phyloP scores from a whole-genome alignment of 352 stramenopile species.

The Globisporangium splendens region DNA sequence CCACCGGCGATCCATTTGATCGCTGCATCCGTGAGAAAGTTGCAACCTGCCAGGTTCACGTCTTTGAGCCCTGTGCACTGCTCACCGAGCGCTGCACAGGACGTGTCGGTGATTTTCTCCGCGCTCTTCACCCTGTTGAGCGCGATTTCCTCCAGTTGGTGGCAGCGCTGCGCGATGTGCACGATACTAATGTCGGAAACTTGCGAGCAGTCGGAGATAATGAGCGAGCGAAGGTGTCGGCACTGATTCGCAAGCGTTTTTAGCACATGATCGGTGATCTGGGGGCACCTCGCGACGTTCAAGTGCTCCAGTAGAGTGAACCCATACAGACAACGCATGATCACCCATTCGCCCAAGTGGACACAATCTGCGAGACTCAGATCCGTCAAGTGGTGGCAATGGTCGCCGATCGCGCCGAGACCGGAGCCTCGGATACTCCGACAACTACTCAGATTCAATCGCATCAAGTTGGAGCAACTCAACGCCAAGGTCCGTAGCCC shows the following conservation, averaged over 20 bases:
- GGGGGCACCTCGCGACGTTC: conserved; percentile 69
- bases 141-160: conserved; percentile 63
- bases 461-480: conserved; percentile 40
- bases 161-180: conserved; percentile 72
- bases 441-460: conserved; percentile 53
- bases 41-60: conserved; percentile 81
- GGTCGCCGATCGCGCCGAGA: conserved; percentile 59
- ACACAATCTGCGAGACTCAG: conserved; percentile 50
- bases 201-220: conserved; percentile 72
- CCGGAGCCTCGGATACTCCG: conserved; percentile 46
- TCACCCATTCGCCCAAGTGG: conserved; percentile 64
- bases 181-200: conserved; percentile 87
- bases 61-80: conserved; percentile 45
- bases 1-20: conserved; percentile 85
- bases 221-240: conserved; percentile 48
- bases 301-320: conserved; percentile 45
- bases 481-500: conserved; percentile 47
- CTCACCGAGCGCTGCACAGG: conserved; percentile 74
- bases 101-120: conserved; percentile 86
- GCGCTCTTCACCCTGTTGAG: conserved; percentile 56
- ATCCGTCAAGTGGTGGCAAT: conserved; percentile 31
- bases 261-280: conserved; percentile 84
- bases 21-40: conserved; percentile 88
- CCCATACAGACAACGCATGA: conserved; percentile 64
- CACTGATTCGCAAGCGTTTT: conserved; percentile 79